Evolutionary conservation across 257 asterid genomes (phyloP).

Genomic region (Solanum medicagineum): DNA sequence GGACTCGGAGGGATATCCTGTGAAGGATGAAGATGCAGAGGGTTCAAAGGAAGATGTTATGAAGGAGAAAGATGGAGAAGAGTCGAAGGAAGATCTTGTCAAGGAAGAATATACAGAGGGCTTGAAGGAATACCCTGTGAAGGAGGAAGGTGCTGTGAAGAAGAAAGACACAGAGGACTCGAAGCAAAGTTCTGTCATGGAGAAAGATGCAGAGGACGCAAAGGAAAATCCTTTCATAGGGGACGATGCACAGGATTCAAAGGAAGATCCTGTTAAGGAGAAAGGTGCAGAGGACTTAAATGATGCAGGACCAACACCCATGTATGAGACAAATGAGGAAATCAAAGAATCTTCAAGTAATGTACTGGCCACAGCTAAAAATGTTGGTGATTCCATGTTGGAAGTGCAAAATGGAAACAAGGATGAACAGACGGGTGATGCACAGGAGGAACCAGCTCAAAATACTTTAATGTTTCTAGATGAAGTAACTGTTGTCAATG

Average conservation of each 20-base stretch:
- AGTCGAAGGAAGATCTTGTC: background rate
- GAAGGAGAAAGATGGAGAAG: background rate
- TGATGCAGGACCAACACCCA: background rate
- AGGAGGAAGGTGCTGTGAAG: background rate
- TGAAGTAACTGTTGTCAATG: background rate
- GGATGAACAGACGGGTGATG: slow-evolving; percentile 6
- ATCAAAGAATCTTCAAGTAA: slow-evolving; percentile 2
- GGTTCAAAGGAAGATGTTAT: background rate
- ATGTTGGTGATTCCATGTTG: background rate
- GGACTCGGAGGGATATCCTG: background rate
- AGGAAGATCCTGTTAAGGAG: background rate
- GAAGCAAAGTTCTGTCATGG: background rate
- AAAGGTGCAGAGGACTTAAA: background rate
- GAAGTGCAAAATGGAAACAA: slow-evolving; percentile 9
- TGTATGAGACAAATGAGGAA: slow-evolving; percentile 1
- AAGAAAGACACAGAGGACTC: background rate
- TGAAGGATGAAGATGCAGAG: background rate
- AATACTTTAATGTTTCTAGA: background rate
- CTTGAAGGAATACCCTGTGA: background rate
- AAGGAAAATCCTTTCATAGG: background rate
- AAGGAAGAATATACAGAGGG: background rate
- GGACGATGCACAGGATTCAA: background rate
- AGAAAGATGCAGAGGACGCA: background rate
- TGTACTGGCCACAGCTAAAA: background rate
- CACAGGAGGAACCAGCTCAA: slow-evolving; percentile 5